Evolutionary conservation across 257 asterid genomes (phyloP), one percentile per base, ranked within the genome.

Genomic region (Avicennia marina): DNA sequence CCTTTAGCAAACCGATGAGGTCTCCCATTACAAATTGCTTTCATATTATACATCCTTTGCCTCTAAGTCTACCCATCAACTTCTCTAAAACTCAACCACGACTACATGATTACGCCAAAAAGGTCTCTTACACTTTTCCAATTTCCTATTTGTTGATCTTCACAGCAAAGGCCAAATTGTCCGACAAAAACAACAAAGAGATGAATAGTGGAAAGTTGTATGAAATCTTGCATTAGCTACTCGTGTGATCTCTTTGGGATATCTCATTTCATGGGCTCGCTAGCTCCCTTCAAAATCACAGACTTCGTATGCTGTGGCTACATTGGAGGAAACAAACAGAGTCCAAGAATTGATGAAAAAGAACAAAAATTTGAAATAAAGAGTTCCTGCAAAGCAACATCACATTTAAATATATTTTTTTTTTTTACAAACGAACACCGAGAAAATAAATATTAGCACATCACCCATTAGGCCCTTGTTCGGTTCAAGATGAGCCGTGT

Each of bases 401-500:
- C 1, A 16, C n/a, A 33, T 52, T 53, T n/a, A n/a, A n/a, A n/a
- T n/a, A n/a, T n/a, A n/a, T n/a, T n/a, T n/a, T n/a, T n/a, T n/a
- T n/a, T n/a, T n/a, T n/a, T n/a, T n/a, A n/a, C n/a, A n/a, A n/a
- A 56, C 59, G 65, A 64, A 42, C 16, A 60, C 39, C 29, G 27
- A 52, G 20, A n/a, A n/a, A n/a, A n/a, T n/a, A 38, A 33, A 39
- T 6, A 71, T 60, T 62, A 67, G 60, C 10, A 45, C 58, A 66
- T 42, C 36, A 51, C 58, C 64, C 67, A 60, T 49, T 18, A 59
- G 62, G 75, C 55, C 29, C 43, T 55, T 62, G 29, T 41, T 42
- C 36, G 24, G 36, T 52, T 63, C 25, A 63, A 72, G 72, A 64
- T 64, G 51, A 60, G 75, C 72, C 72, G 56, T 32, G 53, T 40